Evolutionary conservation across 2,329 filamentous ascomycete species (phyloP).

Genomic region (Nannizzia gypsea): DNA sequence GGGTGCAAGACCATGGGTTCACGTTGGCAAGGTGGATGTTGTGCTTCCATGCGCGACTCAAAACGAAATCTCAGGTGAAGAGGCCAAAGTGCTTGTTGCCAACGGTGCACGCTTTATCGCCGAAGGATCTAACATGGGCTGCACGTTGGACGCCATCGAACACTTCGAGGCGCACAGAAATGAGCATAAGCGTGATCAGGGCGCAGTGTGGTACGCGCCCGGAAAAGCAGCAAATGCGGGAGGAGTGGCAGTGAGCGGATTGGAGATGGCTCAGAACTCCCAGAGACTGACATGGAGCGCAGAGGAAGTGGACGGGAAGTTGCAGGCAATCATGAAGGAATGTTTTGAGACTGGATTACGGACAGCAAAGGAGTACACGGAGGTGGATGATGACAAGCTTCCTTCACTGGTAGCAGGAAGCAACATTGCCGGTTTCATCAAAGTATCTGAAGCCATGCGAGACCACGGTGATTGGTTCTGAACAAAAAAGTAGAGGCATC

Average conservation of each 20-base stretch:
- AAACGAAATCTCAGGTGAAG: conserved; percentile 90
- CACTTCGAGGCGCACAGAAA: conserved; percentile 61
- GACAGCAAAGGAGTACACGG: conserved; percentile 82
- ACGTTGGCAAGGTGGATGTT: conserved; percentile 81
- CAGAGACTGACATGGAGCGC: conserved; percentile 70
- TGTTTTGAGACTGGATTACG: conserved; percentile 82
- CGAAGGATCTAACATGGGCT: conserved; percentile 98
- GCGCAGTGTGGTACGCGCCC: conserved; percentile 80
- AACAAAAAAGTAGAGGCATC: not conserved
- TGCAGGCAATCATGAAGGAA: conserved; percentile 89
- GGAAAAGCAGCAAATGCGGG: conserved; percentile 96
- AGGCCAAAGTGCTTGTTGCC: conserved; percentile 69
- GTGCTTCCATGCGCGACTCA: conserved; percentile 89
- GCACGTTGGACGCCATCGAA: conserved; percentile 89
- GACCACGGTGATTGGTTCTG: conserved; percentile 92
- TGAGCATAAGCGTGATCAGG: conserved; percentile 45
- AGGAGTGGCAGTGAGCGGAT: conserved; percentile 89
- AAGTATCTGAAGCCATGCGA: conserved; percentile 88
- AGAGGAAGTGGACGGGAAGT: conserved; percentile 82
- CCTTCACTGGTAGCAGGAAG: conserved; percentile 83
- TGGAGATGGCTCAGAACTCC: conserved; percentile 99
- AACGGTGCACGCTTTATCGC: conserved; percentile 75
- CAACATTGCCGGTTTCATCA: conserved; percentile 96
- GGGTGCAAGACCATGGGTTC: conserved; percentile 79
- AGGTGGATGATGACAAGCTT: conserved; percentile 65